Base-by-base conservation (phyloP, 2,329 filamentous ascomycete species). In the Beauveria asiatica region DNA sequence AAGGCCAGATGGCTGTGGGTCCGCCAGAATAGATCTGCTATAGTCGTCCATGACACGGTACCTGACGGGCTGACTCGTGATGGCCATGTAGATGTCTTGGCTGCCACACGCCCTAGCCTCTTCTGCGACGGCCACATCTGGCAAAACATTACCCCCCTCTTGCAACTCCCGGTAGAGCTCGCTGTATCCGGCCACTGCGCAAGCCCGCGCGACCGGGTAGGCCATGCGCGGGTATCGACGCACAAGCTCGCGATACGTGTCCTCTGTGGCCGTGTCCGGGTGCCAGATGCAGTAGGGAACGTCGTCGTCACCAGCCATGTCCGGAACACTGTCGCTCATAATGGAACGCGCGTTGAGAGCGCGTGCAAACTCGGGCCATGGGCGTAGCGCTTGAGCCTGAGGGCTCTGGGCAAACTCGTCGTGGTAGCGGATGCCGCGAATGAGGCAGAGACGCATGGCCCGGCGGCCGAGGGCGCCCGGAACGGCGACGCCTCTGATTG, bases 261-360 rank as follows among this genome's bases (percentile, higher is more conserved):
- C 67, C 59, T 76, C 73, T 0, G 61, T 61, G 8, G 74, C 69
- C 9, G 68, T 45, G 2, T 73, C 68, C 0, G 74, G 74, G 61
- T 74, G 62, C 72, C 73, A 76, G 57, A 76, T 74, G 62, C 74
- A 77, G 63, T 76, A 76, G 65, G 62, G 3, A 67, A 65, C 19
- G 19, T 50, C 25, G 46, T 50, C 39, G 39, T 55, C 41, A 11
- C 63, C 56, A 16, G 62, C 37, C 1, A 64, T 70, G 9, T 68
- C 63, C 1, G 73, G 73, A n/a, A 75, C 66, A 3, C 16, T 55
- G 44, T 70, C 66, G 64, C 70, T 73, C 69, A 74, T 74, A 45
- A 73, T 73, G 42, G 62, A 56, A n/a, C 71, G 67, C 13, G 72
- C 71, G 61, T 74, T 69, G 13, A 55, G 49, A 17, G 60, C 54